Base-by-base conservation (phyloP, 306 rosid genomes). In the Vigna radiata region DNA sequence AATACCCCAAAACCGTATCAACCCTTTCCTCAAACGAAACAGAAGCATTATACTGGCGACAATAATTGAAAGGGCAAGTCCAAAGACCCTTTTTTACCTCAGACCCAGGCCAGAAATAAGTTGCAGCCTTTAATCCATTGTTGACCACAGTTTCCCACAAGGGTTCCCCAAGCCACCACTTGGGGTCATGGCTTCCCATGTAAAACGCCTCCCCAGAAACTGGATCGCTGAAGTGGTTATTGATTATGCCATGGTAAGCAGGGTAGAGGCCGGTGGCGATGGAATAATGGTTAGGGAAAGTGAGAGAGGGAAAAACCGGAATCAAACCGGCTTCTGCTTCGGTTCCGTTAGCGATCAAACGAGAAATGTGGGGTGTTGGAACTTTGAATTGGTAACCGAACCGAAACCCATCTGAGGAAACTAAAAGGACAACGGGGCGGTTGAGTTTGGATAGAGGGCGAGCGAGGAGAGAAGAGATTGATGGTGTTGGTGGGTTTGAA, bases 131-230 rank as follows among this genome's bases (percentile, higher is more conserved):
- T 69, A 92, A 83, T 1, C 99, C 99, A n/a, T 88, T 85, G 25
- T 86, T 91, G 50, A 78, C 85, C 12, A 89, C 93, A 31, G 99
- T 96, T 82, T 90, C 97, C 99, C 99, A 96, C 59, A 92, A 36
- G 13, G 99, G 99, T 84, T 96, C 97, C 41, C 99, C 99, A 0
- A 92, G 82, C 99, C 98, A 92, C 99, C 99, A 96, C 79, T 92
- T 92, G 33, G 99, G 90, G 12, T 96, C 88, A 60, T 88, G 96
- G 87, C 90, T 92, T 0, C 76, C 69, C 99, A 92, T 91, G 15
- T 77, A 87, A 73, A 96, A 96, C 0, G 39, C 54, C 3, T 89
- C 97, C 1, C 97, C 99, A 1, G 96, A 75, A 10, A 11, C 16
- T 4, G 99, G 99, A 63, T 96, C 99, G 16, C 78, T n/a, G 48